Percentiles rank a stretch among this genome's conserved stretches.
Conservation (phyloP, 768 basidiomycete species). For the Tylopilus sp. region DNA sequence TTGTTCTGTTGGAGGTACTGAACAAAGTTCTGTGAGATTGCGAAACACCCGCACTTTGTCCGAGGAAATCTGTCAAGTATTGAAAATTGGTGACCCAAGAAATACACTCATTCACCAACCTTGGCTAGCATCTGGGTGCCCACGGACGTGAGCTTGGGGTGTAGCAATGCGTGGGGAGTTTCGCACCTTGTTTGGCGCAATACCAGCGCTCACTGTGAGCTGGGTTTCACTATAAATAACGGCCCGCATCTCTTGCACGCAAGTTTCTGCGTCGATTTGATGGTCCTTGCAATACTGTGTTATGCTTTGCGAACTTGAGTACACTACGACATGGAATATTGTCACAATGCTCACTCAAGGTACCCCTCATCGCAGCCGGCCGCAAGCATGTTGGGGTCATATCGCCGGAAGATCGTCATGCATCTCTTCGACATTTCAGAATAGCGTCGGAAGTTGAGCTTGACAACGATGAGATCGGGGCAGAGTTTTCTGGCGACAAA, state of each 20-base stretch:
- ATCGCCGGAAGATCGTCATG: slow-evolving; percentile 63
- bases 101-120: slow-evolving; percentile 48
- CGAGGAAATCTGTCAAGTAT: slow-evolving; percentile 70
- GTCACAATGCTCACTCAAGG: slow-evolving; percentile 60
- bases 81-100: neutral
- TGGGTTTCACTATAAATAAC: slow-evolving; percentile 74
- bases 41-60: slow-evolving; percentile 57
- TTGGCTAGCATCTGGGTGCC: slow-evolving; percentile 80
- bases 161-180: slow-evolving; percentile 14
- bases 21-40: neutral
- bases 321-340: neutral
- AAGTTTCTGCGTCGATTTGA: slow-evolving; percentile 61
- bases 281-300: slow-evolving; percentile 78
- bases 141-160: slow-evolving; percentile 10
- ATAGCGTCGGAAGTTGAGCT: slow-evolving; percentile 57
- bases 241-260: slow-evolving; percentile 74
- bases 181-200: slow-evolving; percentile 89
- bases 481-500: slow-evolving; percentile 94
- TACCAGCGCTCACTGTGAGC: slow-evolving; percentile 91
- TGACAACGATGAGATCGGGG: slow-evolving; percentile 76
- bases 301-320: slow-evolving; percentile 49
- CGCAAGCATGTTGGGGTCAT: slow-evolving; percentile 70
- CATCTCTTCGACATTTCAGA: slow-evolving; percentile 68
- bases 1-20: slow-evolving; percentile 60
- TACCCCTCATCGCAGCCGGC: slow-evolving; percentile 92